A percentile compares a stretch with the other conserved stretches of the same genome.
phyloP scores from a whole-genome alignment of 2,329 filamentous ascomycete genomes.

The Colletotrichum orbiculare region DNA sequence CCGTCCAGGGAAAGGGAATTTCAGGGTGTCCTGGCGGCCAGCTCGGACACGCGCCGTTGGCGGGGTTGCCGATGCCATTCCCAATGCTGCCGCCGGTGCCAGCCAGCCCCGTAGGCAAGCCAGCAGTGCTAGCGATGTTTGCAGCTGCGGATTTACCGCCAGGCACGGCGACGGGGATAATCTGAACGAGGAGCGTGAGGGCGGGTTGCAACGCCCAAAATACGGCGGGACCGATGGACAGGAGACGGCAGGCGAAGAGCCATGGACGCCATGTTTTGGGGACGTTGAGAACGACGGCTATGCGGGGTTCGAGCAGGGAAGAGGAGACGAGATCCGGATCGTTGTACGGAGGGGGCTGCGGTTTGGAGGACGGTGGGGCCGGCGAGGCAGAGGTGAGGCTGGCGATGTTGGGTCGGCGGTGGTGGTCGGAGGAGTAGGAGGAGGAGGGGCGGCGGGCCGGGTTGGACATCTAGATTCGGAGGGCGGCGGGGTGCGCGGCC shows the following conservation, averaged over 20 bases:
- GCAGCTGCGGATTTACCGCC: slow-evolving; percentile 32
- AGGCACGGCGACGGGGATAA: slow-evolving; percentile 57
- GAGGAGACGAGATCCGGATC: slow-evolving; percentile 36
- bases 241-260: slow-evolving; percentile 77
- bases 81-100: slow-evolving; percentile 26
- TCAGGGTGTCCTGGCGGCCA: slow-evolving; percentile 30
- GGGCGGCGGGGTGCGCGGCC: slow-evolving; percentile 27
- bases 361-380: neutral
- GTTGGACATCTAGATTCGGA: slow-evolving; percentile 21
- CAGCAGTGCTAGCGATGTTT: slow-evolving; percentile 42
- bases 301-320: slow-evolving; percentile 76
- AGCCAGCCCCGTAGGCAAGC: slow-evolving; percentile 52
- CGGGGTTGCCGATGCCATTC: slow-evolving; percentile 38
- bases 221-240: slow-evolving; percentile 76
- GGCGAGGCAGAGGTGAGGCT: neutral
- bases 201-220: slow-evolving; percentile 79
- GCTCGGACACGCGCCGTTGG: slow-evolving; percentile 43
- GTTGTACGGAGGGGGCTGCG: slow-evolving; percentile 11
- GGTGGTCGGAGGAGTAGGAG: slow-evolving; percentile 11
- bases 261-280: slow-evolving; percentile 78
- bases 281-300: slow-evolving; percentile 82
- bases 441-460: slow-evolving; percentile 21
- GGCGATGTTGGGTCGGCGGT: slow-evolving; percentile 4
- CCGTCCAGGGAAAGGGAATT: slow-evolving; percentile 62
- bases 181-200: slow-evolving; percentile 74